These are phyloP conservation scores for Hericium erinaceus DNA, from an alignment of 768 basidiomycete species.

Conservation along the genomic window DNA sequence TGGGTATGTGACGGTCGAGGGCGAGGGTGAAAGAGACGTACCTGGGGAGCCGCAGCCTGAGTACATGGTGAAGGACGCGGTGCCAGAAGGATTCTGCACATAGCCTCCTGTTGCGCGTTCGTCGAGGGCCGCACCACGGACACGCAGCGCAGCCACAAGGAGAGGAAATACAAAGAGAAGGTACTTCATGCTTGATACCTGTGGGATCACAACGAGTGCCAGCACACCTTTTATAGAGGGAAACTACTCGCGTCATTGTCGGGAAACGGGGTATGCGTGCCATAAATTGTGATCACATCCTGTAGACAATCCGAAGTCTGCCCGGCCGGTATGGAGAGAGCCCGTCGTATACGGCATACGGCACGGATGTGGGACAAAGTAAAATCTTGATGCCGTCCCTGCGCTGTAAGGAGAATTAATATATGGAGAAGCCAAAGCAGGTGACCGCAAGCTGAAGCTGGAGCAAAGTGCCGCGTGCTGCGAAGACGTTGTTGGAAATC, in stretches of 20 bases:
- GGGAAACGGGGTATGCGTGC: not conserved
- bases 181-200: not conserved
- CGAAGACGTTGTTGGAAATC: no score
- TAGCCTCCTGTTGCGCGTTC: conserved; percentile 37
- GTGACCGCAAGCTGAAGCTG: not conserved
- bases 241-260: not conserved
- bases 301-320: not conserved
- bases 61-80: conserved; percentile 50
- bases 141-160: not conserved
- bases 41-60: conserved; percentile 41
- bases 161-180: not conserved
- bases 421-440: not conserved
- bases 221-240: not conserved
- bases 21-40: conserved; percentile 12
- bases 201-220: not conserved
- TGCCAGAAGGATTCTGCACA: conserved; percentile 41
- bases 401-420: not conserved
- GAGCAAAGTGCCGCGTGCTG: not conserved
- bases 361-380: not conserved
- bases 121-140: not conserved
- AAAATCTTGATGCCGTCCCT: not conserved
- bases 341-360: not conserved
- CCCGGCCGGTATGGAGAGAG: not conserved
- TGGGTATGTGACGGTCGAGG: not conserved
- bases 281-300: not conserved